Base-by-base conservation (phyloP, 1,139 yeast species). In the Blastobotrys ciferrii region DNA sequence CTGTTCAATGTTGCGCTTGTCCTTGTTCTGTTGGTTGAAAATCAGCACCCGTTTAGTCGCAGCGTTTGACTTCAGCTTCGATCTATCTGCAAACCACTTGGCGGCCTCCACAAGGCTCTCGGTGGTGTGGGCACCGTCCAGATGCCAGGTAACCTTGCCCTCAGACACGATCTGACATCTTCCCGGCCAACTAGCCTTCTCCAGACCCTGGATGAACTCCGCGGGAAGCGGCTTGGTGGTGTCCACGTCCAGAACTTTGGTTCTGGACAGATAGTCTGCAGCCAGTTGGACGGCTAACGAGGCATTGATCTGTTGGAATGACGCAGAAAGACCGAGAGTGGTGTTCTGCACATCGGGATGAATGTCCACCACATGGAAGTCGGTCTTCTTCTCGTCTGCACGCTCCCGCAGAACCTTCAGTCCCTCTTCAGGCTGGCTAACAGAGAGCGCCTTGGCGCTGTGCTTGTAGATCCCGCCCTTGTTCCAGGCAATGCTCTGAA, bases 101-200 rank as follows among this genome's bases (percentile, higher is more conserved):
- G 92, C 77, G 0, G 97, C 87, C 13, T 82, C 95, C 25, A 74
- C 74, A 31, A 94, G 80, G 50, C 96, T 87, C 61, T 92, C 98
- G 39, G 78, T 70, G 0, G 98, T 94, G 61, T 94, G 99, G 0
- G 98, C 98, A 35, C 99, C 99, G 68, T 94, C 99, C 12, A 92
- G 71, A 58, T 72, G 82, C 95, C 96, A 92, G 13, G 78, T 78
- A 30, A 84, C 66, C 2, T 70, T 72, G 41, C 69, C 76, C 37
- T 75, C 73, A 3, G 66, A 62, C 31, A 88, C 69, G 2, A 81
- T 75, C 68, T 94, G 98, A 62, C 98, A 92, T 58, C 99, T 76
- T 1, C 99, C 99, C 18, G 94, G 94, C 97, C 98, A 92, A 41
- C 74, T 70, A 0, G 96, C 87, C 1, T 69, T 53, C 47, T 76